These are phyloP conservation scores for Komagataea norvegica DNA, from an alignment of 1,139 yeast genomes.

Conservation along the genomic window DNA sequence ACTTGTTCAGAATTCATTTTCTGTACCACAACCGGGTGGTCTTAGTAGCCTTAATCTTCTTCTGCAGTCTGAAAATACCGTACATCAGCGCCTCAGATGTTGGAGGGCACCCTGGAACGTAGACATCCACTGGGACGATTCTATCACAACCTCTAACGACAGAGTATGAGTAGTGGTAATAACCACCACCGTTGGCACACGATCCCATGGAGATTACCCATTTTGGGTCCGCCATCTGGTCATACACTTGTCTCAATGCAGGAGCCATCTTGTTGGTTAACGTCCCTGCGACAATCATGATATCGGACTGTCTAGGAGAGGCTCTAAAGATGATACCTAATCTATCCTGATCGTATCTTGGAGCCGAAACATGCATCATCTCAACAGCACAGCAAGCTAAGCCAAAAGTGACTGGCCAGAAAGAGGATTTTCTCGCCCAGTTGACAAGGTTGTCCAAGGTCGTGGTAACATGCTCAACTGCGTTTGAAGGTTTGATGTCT, in stretches of 20 bases:
- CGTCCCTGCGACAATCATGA: constrained; percentile 91
- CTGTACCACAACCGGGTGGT: constrained; percentile 87
- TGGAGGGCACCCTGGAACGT: constrained; percentile 94
- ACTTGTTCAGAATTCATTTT: constrained; percentile 34
- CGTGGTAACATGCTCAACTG: constrained; percentile 81
- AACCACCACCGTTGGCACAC: constrained; percentile 93
- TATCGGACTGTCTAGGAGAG: constrained; percentile 90
- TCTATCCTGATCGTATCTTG: constrained; percentile 91
- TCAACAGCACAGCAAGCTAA: constrained; percentile 92
- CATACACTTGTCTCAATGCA: constrained; percentile 87
- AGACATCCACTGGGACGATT: constrained; percentile 82
- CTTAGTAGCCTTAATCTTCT: constrained; percentile 81
- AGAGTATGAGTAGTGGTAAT: constrained; percentile 84
- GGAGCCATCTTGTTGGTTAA: constrained; percentile 94
- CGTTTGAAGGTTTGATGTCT: constrained; percentile 43
- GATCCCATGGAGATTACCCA: constrained; percentile 91
- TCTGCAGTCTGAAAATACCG: constrained; percentile 83
- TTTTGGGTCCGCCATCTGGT: constrained; percentile 92
- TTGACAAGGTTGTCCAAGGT: constrained; percentile 78
- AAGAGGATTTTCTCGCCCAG: constrained; percentile 91
- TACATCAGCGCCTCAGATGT: constrained; percentile 89
- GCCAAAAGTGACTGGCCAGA: constrained; percentile 94
- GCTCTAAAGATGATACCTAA: constrained; percentile 93
- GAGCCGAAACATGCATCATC: constrained; percentile 93
- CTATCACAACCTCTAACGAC: constrained; percentile 91